Evolutionary conservation across 495 filamentous ascomycete species (phyloP), one percentile per base, ranked within the genome.

Genomic region (Hypoxylon intermedium): DNA sequence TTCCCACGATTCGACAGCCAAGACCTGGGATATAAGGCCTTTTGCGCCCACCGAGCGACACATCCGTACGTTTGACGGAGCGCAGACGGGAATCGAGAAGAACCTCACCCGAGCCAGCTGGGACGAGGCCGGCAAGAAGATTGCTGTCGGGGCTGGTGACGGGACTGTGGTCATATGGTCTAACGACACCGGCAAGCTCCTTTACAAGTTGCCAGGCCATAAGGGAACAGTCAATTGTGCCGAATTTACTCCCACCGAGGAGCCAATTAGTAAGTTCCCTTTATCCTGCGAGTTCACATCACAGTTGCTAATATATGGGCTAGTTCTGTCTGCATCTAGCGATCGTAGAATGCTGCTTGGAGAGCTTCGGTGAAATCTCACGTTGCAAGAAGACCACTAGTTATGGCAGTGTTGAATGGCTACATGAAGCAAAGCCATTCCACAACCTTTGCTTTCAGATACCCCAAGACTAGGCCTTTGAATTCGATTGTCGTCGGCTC

Each of bases 221-320:
- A 93, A 92, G 72, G 94, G 95, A 9, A 89, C 91, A 1, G 95
- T 98, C 37, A 98, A 98, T 68, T 93, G 93, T 71, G 93, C 93
- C 48, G 86, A 92, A 62, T 93, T 99, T 69, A 89, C 89, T 28
- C 92, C 94, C 1, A 85, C 85, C 36, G 73, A 73, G 41, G 93
- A 96, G 60, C 91, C 93, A 37, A 88, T 98, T 43, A 86, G 93
- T 97, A 81, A 86, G 93, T 89, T 46, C 7, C 23, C 13, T 38
- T 5, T 20, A 5, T 45, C 24, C 6, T 6, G n/a, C n/a, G n/a
- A n/a, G n/a, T 20, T 0, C 11, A 21, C 6, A 37, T n/a, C 41
- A 3, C 13, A 12, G 12, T 21, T 33, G 11, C 40, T 65, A 9
- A 65, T 31, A 24, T 28, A 1, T 42, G 18, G n/a, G 18, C 53